Percentiles rank a stretch among this genome's conserved stretches.
Conservation (phyloP, 768 basidiomycete species). For the Kwoniella dendrophila region DNA sequence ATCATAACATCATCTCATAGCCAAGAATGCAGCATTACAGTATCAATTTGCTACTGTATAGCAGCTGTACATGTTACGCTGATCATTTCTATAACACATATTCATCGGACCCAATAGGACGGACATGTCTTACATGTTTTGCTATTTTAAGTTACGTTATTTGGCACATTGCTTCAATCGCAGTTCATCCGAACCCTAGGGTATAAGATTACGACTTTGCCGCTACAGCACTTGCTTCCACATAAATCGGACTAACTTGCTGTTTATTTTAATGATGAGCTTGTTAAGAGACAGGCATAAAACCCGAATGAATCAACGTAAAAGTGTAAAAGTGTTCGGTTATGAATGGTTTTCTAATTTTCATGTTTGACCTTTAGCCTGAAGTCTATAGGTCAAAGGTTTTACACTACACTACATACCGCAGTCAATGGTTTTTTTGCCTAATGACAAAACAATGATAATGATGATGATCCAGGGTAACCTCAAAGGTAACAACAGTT, state of each 20-base stretch:
- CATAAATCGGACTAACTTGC: not conserved
- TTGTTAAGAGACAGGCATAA: too few species aligned
- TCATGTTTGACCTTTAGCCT: not conserved
- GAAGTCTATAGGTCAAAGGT: constrained; percentile 9
- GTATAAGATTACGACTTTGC: not conserved
- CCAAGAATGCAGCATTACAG: not conserved
- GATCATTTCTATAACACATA: too few species aligned
- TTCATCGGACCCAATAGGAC: not conserved
- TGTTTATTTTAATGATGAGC: too few species aligned
- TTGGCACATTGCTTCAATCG: not conserved
- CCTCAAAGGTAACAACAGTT: too few species aligned
- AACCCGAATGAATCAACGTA: not conserved
- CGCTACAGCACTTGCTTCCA: not conserved
- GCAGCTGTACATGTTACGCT: too few species aligned
- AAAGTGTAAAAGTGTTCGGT: not conserved
- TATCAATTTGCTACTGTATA: too few species aligned
- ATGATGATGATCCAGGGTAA: too few species aligned
- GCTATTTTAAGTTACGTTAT: not conserved
- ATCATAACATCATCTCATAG: constrained; percentile 1
- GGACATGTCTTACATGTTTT: constrained; percentile 7
- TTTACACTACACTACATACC: too few species aligned
- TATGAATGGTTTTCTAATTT: not conserved
- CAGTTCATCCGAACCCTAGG: constrained; percentile 1
- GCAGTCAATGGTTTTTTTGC: too few species aligned
- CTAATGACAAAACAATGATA: too few species aligned